Percentiles rank a stretch among this genome's conserved stretches.
Evolutionary conservation across 805 yeast genomes (phyloP).

Genomic region (Yamadazyma scolyti): DNA sequence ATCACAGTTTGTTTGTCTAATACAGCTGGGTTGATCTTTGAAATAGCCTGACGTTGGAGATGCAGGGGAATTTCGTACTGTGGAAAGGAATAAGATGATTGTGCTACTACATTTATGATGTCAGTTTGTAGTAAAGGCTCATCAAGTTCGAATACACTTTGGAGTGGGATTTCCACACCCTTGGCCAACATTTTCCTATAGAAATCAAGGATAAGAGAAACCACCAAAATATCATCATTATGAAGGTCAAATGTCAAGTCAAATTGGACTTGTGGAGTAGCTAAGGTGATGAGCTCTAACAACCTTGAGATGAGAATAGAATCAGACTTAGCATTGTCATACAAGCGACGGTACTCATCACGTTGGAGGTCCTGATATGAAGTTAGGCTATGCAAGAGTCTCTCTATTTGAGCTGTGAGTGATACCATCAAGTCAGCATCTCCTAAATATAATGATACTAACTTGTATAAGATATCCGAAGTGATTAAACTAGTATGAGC

Average conservation of each 20-base stretch:
- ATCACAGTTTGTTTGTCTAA: too few species aligned
- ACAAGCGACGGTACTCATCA: too few species aligned
- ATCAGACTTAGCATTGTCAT: constrained; percentile 6
- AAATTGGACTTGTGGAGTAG: constrained; percentile 5
- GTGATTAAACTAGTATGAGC: not conserved
- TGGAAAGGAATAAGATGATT: constrained; percentile 16
- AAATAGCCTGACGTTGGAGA: too few species aligned
- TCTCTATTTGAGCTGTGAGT: constrained; percentile 11
- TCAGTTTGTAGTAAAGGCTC: constrained; percentile 12
- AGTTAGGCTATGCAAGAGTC: not conserved
- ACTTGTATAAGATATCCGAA: not conserved
- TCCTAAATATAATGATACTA: not conserved
- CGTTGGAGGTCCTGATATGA: constrained; percentile 2
- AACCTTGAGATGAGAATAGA: constrained; percentile 5
- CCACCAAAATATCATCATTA: constrained; percentile 23
- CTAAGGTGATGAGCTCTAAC: constrained; percentile 4
- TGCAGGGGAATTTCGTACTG: constrained; percentile 3
- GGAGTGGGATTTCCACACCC: too few species aligned
- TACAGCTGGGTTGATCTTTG: constrained; percentile 10
- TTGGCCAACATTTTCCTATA: constrained; percentile 17
- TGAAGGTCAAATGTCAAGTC: constrained; percentile 4
- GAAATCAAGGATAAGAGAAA: constrained; percentile 21
- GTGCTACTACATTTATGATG: constrained; percentile 16
- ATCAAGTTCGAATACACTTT: not conserved
- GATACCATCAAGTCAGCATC: constrained; percentile 2